Conservation (phyloP, 2,329 filamentous ascomycete genomes). For the Ophiocordyceps unilateralis region DNA sequence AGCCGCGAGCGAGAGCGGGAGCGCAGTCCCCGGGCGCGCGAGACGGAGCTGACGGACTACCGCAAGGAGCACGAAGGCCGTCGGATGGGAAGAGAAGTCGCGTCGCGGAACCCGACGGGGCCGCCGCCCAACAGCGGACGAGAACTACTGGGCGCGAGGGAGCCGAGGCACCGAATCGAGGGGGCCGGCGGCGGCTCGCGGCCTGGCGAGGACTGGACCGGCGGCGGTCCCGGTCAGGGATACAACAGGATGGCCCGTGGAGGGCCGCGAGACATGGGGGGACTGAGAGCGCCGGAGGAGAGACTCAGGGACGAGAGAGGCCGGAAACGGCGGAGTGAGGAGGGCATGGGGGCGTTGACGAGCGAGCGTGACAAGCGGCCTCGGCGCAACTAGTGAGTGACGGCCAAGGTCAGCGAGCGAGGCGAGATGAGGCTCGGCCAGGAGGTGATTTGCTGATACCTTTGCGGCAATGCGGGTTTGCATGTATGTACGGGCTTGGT, state of each 20-base stretch:
- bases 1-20: constrained; percentile 35
- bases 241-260: constrained; percentile 16
- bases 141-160: constrained; percentile 13
- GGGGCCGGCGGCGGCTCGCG: constrained; percentile 4
- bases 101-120: constrained; percentile 13
- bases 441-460: too few species aligned
- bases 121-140: constrained; percentile 12
- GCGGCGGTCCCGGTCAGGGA: constrained; percentile 8
- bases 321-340: constrained; percentile 28
- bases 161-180: constrained; percentile 16
- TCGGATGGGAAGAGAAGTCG: constrained; percentile 11
- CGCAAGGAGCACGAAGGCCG: constrained; percentile 19
- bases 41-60: constrained; percentile 28
- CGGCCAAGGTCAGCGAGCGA: neutral
- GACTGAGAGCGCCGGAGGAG: constrained; percentile 15
- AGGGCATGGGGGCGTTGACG: constrained; percentile 19
- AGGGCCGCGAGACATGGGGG: constrained; percentile 14
- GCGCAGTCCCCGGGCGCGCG: constrained; percentile 24
- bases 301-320: constrained; percentile 18
- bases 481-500: too few species aligned
- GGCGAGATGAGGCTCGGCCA: too few species aligned
- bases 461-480: too few species aligned
- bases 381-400: constrained; percentile 16
- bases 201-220: constrained; percentile 6
- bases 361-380: constrained; percentile 37